Evolutionary conservation across 2,329 filamentous ascomycete species (phyloP), one percentile per base, ranked within the genome.

Genomic region (Aurifilum marmelostoma): DNA sequence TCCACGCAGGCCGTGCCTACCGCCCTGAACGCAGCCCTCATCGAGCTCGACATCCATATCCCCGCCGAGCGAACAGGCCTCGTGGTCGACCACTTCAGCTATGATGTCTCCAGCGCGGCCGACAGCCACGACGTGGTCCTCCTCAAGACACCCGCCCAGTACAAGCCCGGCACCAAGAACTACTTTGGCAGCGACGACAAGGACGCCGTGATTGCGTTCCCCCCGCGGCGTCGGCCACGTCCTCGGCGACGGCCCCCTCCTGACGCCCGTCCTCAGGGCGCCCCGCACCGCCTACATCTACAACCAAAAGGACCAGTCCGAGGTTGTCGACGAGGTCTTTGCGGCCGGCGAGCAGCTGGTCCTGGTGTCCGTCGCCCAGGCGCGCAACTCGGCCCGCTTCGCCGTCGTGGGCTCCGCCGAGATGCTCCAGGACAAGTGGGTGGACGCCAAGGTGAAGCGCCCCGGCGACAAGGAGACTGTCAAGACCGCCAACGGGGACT

Each of bases 51-150:
- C 77, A 92, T 99, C 76, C 85, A 90, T 73, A 88, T 97, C n/a
- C 93, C 96, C 52, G 82, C 88, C 47, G 95, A 97, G 80, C 92
- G 94, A 76, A 93, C 91, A 67, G 90, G 92, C 68, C 84, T 95
- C 69, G 91, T 97, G 7, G 91, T 98, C 71, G 96, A 98, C 81
- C 96, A 99, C 84, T 97, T 98, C 88, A 92, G 93, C 83, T 96
- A 96, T 82, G 95, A 98, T 77, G 85, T 87, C 68, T 74, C 87
- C 41, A 93, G 91, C 54, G 91, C 95, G 5, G 77, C 89, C 63
- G 94, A 97, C 73, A 88, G 89, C 77, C 96, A 99, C 81, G 93
- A 98, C 80, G 92, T 97, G 39, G 84, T 99, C 59, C 85, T 97
- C 39, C 82, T 97, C 65, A 88, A 92, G 58, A 85, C 88, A 47